These are phyloP conservation scores for Candida insectalens DNA, from an alignment of 805 yeast species.

Conservation along the genomic window DNA sequence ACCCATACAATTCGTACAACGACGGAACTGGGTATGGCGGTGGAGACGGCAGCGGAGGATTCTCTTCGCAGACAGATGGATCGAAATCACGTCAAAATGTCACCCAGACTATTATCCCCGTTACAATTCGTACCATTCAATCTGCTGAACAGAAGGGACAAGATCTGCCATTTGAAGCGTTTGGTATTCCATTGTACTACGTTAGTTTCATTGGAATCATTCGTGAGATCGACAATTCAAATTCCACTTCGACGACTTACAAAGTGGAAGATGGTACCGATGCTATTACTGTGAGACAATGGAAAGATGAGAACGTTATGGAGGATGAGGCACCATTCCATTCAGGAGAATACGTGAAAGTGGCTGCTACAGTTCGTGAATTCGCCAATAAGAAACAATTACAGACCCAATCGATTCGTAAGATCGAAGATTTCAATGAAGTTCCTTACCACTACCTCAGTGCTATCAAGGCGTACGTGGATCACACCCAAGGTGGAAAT, in stretches of 20 bases:
- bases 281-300: constrained; percentile 49
- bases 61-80: constrained; percentile 15
- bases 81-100: constrained; percentile 17
- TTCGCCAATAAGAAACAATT: constrained; percentile 56
- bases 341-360: constrained; percentile 51
- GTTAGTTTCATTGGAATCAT: constrained; percentile 63
- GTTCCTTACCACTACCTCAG: constrained; percentile 58
- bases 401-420: constrained; percentile 52
- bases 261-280: constrained; percentile 80
- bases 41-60: constrained; percentile 18
- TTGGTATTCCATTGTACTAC: constrained; percentile 51
- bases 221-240: constrained; percentile 48
- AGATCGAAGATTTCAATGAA: constrained; percentile 55
- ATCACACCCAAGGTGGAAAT: constrained; percentile 35
- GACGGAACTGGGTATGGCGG: constrained; percentile 28
- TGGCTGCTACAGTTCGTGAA: constrained; percentile 46
- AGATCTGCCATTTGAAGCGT: constrained; percentile 56
- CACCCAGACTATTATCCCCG: constrained; percentile 42
- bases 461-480: constrained; percentile 48
- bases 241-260: constrained; percentile 43
- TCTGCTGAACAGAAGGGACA: constrained; percentile 54
- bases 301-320: constrained; percentile 29
- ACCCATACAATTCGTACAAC: constrained; percentile 16
- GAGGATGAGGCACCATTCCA: constrained; percentile 24
- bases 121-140: constrained; percentile 59